These are phyloP conservation scores for Phytophthora aleatoria DNA, from an alignment of 352 stramenopile species.

Conservation along the genomic window DNA sequence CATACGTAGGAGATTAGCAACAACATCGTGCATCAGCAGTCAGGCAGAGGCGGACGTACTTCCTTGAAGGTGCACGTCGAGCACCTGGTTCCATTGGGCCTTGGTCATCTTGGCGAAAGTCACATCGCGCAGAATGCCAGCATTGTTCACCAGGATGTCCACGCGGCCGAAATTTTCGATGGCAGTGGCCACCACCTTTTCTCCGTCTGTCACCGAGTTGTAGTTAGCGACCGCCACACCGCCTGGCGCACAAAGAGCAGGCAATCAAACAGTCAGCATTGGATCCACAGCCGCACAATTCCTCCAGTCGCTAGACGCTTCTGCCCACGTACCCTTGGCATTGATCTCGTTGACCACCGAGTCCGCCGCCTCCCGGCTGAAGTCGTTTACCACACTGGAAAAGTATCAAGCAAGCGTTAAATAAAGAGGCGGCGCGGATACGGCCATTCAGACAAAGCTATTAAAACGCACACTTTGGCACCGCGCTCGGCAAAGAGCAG, in stretches of 20 bases:
- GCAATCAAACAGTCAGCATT: conserved; percentile 7
- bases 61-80: conserved; percentile 85
- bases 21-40: no score
- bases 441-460: neutral
- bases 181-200: conserved; percentile 79
- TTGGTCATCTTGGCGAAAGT: conserved; percentile 92
- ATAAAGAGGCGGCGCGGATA: neutral
- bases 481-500: conserved; percentile 73
- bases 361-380: conserved; percentile 66
- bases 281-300: neutral
- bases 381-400: conserved; percentile 78
- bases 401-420: conserved; percentile 4
- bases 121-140: conserved; percentile 93
- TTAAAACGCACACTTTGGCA: conserved; percentile 77
- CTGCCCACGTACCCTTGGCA: conserved; percentile 45
- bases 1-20: neutral
- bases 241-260: conserved; percentile 25
- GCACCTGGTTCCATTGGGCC: conserved; percentile 86
- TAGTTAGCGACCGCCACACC: conserved; percentile 83
- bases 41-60: conserved; percentile 35
- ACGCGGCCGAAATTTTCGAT: conserved; percentile 75
- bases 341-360: conserved; percentile 83
- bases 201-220: conserved; percentile 84
- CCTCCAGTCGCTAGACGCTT: neutral
- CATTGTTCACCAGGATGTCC: conserved; percentile 93